A percentile compares a stretch with the other conserved stretches of the same genome.
Conservation (phyloP, 768 basidiomycete genomes). For the Pholiota conissans region DNA sequence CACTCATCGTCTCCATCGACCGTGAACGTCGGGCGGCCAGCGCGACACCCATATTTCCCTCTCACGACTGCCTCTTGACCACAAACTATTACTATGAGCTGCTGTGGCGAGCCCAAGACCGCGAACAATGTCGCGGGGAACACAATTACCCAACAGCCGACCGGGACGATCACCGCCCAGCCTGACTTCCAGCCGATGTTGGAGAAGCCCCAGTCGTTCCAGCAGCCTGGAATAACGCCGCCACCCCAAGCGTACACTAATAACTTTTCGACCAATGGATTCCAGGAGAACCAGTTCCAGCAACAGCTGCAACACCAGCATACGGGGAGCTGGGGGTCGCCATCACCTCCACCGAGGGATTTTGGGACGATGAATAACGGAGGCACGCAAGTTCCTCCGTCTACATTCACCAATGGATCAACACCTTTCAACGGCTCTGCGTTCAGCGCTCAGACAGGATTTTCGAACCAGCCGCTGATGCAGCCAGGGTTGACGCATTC, state of each 20-base stretch:
- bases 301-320: constrained; percentile 13
- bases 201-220: constrained; percentile 43
- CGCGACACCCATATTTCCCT: neutral
- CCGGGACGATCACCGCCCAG: constrained; percentile 46
- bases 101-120: constrained; percentile 58
- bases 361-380: constrained; percentile 23
- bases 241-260: constrained; percentile 38
- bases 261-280: constrained; percentile 23
- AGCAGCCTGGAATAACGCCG: constrained; percentile 41
- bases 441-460: constrained; percentile 22
- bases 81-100: constrained; percentile 49
- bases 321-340: constrained; percentile 15
- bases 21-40: constrained; percentile 2
- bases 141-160: constrained; percentile 20
- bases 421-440: constrained; percentile 25
- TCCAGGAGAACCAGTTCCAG: constrained; percentile 18
- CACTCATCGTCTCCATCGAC: neutral
- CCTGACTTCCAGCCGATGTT: constrained; percentile 41
- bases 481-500: constrained; percentile 32
- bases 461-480: constrained; percentile 28
- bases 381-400: constrained; percentile 14
- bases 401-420: constrained; percentile 22
- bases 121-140: constrained; percentile 31
- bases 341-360: constrained; percentile 37
- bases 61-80: neutral